A percentile compares a stretch with the other conserved stretches of the same genome.
Conservation (phyloP, 2,329 filamentous ascomycete genomes). For the Ophiostoma angusticollis region DNA sequence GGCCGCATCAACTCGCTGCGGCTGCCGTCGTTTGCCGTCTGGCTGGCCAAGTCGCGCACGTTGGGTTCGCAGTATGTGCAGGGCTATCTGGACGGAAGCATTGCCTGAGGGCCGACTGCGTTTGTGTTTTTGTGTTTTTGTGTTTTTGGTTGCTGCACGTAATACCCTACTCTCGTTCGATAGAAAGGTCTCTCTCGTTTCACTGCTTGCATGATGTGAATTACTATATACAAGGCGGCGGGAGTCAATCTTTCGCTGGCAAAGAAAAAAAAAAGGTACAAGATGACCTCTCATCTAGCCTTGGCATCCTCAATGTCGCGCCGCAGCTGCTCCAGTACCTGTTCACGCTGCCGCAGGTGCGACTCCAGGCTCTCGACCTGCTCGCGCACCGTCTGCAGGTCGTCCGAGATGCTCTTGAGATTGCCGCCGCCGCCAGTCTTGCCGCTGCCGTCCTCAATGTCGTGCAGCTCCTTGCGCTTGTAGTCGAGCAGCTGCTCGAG, state of each 20-base stretch:
- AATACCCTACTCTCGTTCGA: too few relatives aligned
- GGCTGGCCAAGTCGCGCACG: constrained; percentile 38
- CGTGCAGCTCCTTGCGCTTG: constrained; percentile 69
- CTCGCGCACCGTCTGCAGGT: constrained; percentile 81
- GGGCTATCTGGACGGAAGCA: constrained; percentile 34
- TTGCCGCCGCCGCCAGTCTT: constrained; percentile 57
- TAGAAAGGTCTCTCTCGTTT: too few relatives aligned
- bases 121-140: too few relatives aligned
- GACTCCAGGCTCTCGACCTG: constrained; percentile 83
- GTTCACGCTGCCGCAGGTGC: constrained; percentile 66
- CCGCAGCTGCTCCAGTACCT: constrained; percentile 64
- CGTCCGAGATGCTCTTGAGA: constrained; percentile 67
- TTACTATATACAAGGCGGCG: too few relatives aligned
- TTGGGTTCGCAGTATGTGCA: constrained; percentile 31
- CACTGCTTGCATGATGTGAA: too few relatives aligned
- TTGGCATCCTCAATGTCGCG: constrained; percentile 74
- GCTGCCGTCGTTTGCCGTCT: constrained; percentile 38
- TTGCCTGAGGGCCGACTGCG: constrained; percentile 33
- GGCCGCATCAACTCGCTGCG: constrained; percentile 32
- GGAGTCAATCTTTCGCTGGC: too few relatives aligned
- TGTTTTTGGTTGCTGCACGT: too few relatives aligned
- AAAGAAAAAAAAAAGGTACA: neutral
- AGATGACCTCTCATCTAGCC: constrained; percentile 19
- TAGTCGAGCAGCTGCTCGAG: constrained; percentile 90
- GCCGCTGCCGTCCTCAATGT: constrained; percentile 58